A percentile compares a stretch with the other conserved stretches of the same genome.
Evolutionary conservation across 306 rosid species (phyloP).

Genomic region (Cicer cuneatum): DNA sequence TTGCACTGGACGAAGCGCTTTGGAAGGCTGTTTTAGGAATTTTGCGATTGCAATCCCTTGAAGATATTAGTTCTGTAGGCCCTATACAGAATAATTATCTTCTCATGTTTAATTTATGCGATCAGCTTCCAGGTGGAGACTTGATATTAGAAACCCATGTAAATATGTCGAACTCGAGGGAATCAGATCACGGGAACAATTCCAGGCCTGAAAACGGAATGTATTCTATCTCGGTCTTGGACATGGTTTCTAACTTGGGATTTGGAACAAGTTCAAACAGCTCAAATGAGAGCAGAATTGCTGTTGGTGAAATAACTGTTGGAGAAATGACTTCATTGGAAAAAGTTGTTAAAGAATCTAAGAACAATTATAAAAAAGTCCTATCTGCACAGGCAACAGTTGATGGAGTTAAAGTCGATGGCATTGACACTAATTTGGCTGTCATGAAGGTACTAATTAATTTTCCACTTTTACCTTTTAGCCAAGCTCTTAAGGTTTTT

Average conservation of each 20-base stretch:
- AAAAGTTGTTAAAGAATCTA: constrained; percentile 78
- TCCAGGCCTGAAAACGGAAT: constrained; percentile 62
- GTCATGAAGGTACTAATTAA: constrained; percentile 82
- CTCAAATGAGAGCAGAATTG: constrained; percentile 61
- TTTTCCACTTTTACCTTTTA: constrained; percentile 26
- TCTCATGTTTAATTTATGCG: constrained; percentile 91
- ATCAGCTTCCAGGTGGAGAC: constrained; percentile 97
- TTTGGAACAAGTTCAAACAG: constrained; percentile 70
- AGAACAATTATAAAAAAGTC: constrained; percentile 75
- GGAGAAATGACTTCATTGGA: constrained; percentile 85
- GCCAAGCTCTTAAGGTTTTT: constrained; percentile 24
- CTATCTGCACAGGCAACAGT: constrained; percentile 87
- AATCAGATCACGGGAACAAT: constrained; percentile 50
- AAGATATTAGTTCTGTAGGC: constrained; percentile 61
- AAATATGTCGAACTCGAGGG: constrained; percentile 60
- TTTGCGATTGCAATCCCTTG: constrained; percentile 84
- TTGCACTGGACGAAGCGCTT: constrained; percentile 77
- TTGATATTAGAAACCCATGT: constrained; percentile 92
- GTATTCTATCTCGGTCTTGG: constrained; percentile 80
- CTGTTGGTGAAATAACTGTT: constrained; percentile 92
- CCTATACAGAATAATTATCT: constrained; percentile 64
- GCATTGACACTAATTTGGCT: constrained; percentile 90
- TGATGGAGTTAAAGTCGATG: constrained; percentile 96
- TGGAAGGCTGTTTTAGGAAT: constrained; percentile 95
- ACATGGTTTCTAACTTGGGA: constrained; percentile 79